phyloP scores from a whole-genome alignment of 495 filamentous ascomycete genomes.

The Penicillium nucicola region DNA sequence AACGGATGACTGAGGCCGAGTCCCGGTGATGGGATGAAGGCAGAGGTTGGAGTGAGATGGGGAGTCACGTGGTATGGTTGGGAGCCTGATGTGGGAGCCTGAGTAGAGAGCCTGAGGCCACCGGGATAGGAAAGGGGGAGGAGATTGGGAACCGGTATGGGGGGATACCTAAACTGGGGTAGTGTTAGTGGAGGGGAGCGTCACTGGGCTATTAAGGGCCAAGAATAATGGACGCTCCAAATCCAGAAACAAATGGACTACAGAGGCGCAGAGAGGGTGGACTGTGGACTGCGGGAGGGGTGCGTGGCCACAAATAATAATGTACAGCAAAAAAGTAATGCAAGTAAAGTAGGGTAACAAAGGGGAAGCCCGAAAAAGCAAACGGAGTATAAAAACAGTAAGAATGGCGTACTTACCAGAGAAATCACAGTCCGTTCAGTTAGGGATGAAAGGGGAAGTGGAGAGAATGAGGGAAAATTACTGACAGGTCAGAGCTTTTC shows the following conservation, averaged over 20 bases:
- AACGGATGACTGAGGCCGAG: constrained; percentile 40
- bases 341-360: background rate
- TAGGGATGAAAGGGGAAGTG: constrained; percentile 13
- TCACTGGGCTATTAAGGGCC: constrained; percentile 12
- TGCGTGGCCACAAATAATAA: constrained; percentile 39
- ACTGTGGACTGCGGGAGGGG: constrained; percentile 16
- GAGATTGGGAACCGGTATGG: background rate
- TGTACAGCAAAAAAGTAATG: constrained; percentile 6
- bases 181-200: constrained; percentile 20
- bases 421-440: constrained; percentile 11
- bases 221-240: constrained; percentile 20
- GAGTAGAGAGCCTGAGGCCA: constrained; percentile 24
- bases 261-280: constrained; percentile 14
- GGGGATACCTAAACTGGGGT: background rate
- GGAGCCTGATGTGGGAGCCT: no score
- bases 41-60: constrained; percentile 24
- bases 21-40: constrained; percentile 34
- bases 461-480: constrained; percentile 12
- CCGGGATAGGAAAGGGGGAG: constrained; percentile 9
- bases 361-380: constrained; percentile 12
- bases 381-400: constrained; percentile 1
- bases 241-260: constrained; percentile 17
- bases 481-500: constrained; percentile 10
- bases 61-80: constrained; percentile 36
- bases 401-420: constrained; percentile 9